phyloP scores from a whole-genome alignment of 805 yeast species.

The Candida manassasensis region DNA sequence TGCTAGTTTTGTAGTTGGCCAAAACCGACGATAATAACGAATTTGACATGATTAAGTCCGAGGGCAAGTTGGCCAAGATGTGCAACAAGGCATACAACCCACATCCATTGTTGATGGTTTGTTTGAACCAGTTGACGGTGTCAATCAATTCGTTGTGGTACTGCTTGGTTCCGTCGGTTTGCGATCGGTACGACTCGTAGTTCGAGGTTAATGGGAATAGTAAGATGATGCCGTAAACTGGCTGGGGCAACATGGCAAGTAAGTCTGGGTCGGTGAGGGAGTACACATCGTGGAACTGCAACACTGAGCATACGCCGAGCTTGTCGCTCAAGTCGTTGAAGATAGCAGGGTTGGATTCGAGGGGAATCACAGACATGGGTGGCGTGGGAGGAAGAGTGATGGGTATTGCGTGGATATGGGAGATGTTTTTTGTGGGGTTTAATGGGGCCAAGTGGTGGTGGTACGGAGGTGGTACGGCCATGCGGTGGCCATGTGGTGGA shows the following conservation, averaged over 20 bases:
- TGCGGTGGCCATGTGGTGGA: too few relatives aligned
- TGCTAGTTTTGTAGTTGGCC: background rate
- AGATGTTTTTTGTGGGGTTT: too few relatives aligned
- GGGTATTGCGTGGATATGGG: too few relatives aligned
- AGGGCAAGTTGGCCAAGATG: slow-evolving; percentile 41
- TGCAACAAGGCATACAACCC: slow-evolving; percentile 89
- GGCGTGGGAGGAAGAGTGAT: too few relatives aligned
- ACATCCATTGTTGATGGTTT: slow-evolving; percentile 83
- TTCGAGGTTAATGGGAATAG: slow-evolving; percentile 72
- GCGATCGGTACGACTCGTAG: slow-evolving; percentile 49
- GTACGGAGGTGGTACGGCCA: too few relatives aligned
- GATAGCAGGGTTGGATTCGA: slow-evolving; percentile 86
- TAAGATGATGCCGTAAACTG: slow-evolving; percentile 68
- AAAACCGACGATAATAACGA: slow-evolving; percentile 18
- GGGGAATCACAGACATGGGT: slow-evolving; percentile 56
- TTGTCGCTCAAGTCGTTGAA: slow-evolving; percentile 64
- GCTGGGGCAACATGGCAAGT: slow-evolving; percentile 75
- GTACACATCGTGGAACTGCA: slow-evolving; percentile 74
- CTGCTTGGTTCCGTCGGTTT: slow-evolving; percentile 30
- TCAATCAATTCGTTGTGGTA: slow-evolving; percentile 24
- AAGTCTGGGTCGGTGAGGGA: slow-evolving; percentile 83
- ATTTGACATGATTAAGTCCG: slow-evolving; percentile 39
- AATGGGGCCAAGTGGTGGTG: too few relatives aligned
- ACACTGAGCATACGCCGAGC: slow-evolving; percentile 59
- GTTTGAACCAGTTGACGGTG: slow-evolving; percentile 71